Conservation (phyloP, 2,329 filamentous ascomycete genomes). For the Alternaria consortialis region DNA sequence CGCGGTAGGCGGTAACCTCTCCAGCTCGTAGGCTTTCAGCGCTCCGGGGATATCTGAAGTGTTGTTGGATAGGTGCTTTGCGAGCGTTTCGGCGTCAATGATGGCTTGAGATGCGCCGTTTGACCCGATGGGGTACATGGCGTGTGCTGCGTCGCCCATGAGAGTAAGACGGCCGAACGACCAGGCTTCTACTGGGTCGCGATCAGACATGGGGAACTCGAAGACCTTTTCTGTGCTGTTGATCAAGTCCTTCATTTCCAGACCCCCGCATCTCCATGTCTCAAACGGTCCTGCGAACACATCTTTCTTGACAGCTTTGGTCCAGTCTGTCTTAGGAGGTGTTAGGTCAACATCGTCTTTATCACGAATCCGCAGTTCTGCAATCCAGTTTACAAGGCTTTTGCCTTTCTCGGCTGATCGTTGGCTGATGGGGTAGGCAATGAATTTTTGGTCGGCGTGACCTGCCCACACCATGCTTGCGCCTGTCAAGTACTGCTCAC, state of each 20-base stretch:
- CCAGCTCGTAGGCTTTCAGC: constrained; percentile 52
- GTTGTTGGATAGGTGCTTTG: constrained; percentile 42
- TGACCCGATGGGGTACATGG: constrained; percentile 57
- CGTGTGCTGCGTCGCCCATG: constrained; percentile 55
- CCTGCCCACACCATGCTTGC: constrained; percentile 59
- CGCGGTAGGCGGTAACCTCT: constrained; percentile 54
- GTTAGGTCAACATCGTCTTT: constrained; percentile 56
- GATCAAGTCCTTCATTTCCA: constrained; percentile 56
- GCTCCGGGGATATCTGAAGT: constrained; percentile 42
- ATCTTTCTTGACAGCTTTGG: constrained; percentile 53
- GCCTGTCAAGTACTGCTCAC: constrained; percentile 54
- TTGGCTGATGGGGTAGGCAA: constrained; percentile 57
- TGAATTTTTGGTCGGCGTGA: constrained; percentile 59
- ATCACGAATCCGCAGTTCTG: constrained; percentile 54
- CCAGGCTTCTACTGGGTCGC: constrained; percentile 55
- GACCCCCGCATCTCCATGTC: constrained; percentile 55
- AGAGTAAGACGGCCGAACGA: constrained; percentile 46
- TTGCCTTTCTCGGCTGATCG: constrained; percentile 49
- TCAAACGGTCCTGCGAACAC: constrained; percentile 54
- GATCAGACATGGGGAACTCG: constrained; percentile 60
- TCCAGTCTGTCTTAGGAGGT: constrained; percentile 57
- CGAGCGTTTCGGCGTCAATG: constrained; percentile 55
- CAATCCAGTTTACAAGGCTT: constrained; percentile 59
- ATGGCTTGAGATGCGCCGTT: constrained; percentile 59
- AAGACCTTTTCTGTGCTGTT: constrained; percentile 54